A percentile compares a stretch with the other conserved stretches of the same genome.
phyloP scores from a whole-genome alignment of 345 rosid genomes.

The Sisymbrium irio region DNA sequence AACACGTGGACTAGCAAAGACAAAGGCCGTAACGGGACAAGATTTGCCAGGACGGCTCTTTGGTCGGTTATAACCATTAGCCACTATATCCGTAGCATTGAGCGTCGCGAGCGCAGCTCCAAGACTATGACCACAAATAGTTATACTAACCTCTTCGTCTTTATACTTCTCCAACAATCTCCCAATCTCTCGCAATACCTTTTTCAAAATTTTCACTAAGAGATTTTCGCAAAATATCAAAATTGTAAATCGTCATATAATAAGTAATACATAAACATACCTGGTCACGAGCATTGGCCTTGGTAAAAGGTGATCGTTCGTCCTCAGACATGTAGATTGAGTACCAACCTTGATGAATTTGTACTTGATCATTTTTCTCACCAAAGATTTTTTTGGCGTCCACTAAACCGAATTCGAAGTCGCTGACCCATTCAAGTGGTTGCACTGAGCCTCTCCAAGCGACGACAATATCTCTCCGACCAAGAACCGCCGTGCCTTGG shows the following conservation, averaged over 20 bases:
- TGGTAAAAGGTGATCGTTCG: conserved; percentile 56
- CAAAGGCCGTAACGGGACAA: conserved; percentile 53
- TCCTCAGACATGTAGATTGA: conserved; percentile 79
- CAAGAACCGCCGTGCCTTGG: conserved; percentile 53
- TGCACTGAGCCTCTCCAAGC: conserved; percentile 82
- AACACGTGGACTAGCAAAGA: conserved; percentile 69
- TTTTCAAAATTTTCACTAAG: neutral
- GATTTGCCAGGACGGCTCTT: conserved; percentile 25
- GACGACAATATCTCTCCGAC: conserved; percentile 82
- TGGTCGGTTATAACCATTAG: conserved; percentile 54
- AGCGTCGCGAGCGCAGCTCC: conserved; percentile 64
- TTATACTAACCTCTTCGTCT: conserved; percentile 70
- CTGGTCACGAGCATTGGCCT: conserved; percentile 62
- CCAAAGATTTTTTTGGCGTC: conserved; percentile 52
- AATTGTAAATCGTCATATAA: neutral
- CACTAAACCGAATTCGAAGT: conserved; percentile 54
- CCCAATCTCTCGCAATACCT: conserved; percentile 44
- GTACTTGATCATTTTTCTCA: conserved; percentile 20
- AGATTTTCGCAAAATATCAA: neutral
- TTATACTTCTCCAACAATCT: conserved; percentile 53
- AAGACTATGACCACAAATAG: conserved; percentile 60
- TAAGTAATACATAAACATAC: conserved; percentile 20
- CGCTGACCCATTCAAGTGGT: conserved; percentile 74
- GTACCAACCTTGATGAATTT: conserved; percentile 84
- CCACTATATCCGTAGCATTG: conserved; percentile 55